Evolutionary conservation across 2,329 filamentous ascomycete species (phyloP), one percentile per base, ranked within the genome.

Genomic region (Colletotrichum zoysiae): DNA sequence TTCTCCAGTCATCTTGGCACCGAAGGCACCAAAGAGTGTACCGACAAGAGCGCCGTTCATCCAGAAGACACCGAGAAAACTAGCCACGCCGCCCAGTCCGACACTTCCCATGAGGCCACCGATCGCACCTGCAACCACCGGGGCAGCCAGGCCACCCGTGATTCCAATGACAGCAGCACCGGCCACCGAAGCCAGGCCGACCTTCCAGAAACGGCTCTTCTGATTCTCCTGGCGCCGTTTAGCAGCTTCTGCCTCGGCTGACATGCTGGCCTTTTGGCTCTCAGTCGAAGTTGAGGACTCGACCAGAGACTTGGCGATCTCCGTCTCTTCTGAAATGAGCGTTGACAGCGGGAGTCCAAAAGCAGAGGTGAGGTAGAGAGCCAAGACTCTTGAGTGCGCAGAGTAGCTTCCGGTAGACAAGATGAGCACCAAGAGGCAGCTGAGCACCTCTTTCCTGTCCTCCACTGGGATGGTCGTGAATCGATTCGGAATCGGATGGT

Each of bases 151-250:
- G 2, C 95, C 95, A 23, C 95, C 95, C 0, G 95, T 97, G 4
- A 98, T 89, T 7, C 95, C 95, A n/a, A 98, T 95, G 1, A 97
- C 84, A 0, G 93, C 93, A 1, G 95, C 95, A 14, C 95, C 95
- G 0, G 94, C 95, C 0, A 97, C 94, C 11, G 93, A 93, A 0
- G 95, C 95, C 35, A 98, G 85, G 0, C 95, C 94, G 26, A 98
- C 94, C 79, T 97, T 98, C 93, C 94, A 97, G 79, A 92, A 92
- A 11, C 95, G 86, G 26, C 89, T 86, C 11, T 87, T 83, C 75
- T 93, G 90, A 66, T 92, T 93, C 71, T 93, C 88, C 74, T 95
- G 90, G 18, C 88, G 88, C 65, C 92, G 90, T 78, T 92, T 93
- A 77, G 92, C 89, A 0, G 90, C 91, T 79, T 96, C 94, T 1